Base-by-base conservation (phyloP, 1,139 yeast genomes). In the Candida freyschussii region DNA sequence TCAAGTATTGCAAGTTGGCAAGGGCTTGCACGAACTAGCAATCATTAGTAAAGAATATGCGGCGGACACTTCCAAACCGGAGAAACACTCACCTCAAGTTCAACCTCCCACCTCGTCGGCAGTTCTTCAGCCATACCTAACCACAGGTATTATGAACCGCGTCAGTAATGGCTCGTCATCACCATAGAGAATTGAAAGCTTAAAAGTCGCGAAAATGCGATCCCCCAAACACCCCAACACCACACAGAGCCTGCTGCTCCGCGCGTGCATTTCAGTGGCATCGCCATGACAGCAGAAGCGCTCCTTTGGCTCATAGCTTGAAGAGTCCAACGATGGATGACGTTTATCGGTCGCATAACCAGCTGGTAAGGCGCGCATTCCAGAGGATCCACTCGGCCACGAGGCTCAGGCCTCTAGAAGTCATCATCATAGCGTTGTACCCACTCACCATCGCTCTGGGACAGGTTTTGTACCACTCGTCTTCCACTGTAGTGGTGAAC, bases 1-100 rank as follows among this genome's bases (percentile, higher is more conserved):
- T 75, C 34, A 81, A 62, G 50, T 81, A 81, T 45, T 78, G 89
- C 34, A 79, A 69, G 50, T 81, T 81, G 13, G 85, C 75, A 22
- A 81, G 59, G n/a, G 89, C 78, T 55, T 81, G 91, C 4, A 81
- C 84, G 55, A 81, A 81, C 62, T 41, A 39, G 3, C 35, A 30
- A n/a, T n/a, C n/a, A n/a, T 24, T 36, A n/a, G n/a, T n/a, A n/a
- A n/a, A n/a, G n/a, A n/a, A n/a, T n/a, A n/a, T n/a, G n/a, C n/a
- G n/a, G n/a, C n/a, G n/a, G n/a, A n/a, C n/a, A n/a, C n/a, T n/a
- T n/a, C n/a, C 7, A 7, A 7, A 19, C 8, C 8, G n/a, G n/a
- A n/a, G n/a, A 7, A 11, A 11, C 2, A 55, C 58, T 32, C 34
- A 55, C 60, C 40, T 80, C 89, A 26, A 80, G 62, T 48, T 80